These are phyloP conservation scores for Bacidia rubella DNA, from an alignment of 495 filamentous ascomycete genomes.

Conservation along the genomic window DNA sequence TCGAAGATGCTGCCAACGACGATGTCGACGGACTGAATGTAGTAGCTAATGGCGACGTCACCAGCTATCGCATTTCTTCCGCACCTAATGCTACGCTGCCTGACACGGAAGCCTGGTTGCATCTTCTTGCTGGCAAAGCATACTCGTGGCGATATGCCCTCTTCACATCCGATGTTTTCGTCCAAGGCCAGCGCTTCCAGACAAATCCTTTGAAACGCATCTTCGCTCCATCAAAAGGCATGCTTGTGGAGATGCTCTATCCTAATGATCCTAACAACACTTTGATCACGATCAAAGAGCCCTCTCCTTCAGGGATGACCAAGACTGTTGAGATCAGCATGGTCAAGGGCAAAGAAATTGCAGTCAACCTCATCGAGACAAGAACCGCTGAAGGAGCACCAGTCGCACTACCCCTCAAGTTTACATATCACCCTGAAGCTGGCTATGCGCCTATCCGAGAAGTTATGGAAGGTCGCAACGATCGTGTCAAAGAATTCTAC, in stretches of 20 bases:
- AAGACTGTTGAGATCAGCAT: conserved; percentile 77
- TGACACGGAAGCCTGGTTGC: conserved; percentile 67
- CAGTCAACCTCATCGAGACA: conserved; percentile 76
- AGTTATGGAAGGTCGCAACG: conserved; percentile 87
- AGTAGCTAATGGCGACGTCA: conserved; percentile 58
- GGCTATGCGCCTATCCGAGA: conserved; percentile 93
- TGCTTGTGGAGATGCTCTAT: conserved; percentile 75
- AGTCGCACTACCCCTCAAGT: conserved; percentile 66
- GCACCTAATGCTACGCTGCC: conserved; percentile 58
- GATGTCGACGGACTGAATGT: conserved; percentile 74
- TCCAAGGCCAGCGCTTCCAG: conserved; percentile 93
- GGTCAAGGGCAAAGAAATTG: conserved; percentile 61
- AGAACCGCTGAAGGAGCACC: conserved; percentile 68
- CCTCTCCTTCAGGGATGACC: conserved; percentile 48
- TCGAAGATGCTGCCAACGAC: conserved; percentile 33
- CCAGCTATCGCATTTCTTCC: conserved; percentile 64
- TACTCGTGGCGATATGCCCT: conserved; percentile 93
- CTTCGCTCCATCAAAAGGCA: conserved; percentile 68
- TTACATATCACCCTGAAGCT: conserved; percentile 84
- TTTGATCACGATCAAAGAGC: conserved; percentile 63
- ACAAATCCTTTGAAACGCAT: conserved; percentile 89
- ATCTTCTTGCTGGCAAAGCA: conserved; percentile 69
- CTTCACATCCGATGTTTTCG: conserved; percentile 88
- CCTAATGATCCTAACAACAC: conserved; percentile 69
- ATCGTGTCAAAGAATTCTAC: conserved; percentile 96